Evolutionary conservation across 2,329 filamentous ascomycete species (phyloP).

Genomic region (Ophiosphaerella narmari): DNA sequence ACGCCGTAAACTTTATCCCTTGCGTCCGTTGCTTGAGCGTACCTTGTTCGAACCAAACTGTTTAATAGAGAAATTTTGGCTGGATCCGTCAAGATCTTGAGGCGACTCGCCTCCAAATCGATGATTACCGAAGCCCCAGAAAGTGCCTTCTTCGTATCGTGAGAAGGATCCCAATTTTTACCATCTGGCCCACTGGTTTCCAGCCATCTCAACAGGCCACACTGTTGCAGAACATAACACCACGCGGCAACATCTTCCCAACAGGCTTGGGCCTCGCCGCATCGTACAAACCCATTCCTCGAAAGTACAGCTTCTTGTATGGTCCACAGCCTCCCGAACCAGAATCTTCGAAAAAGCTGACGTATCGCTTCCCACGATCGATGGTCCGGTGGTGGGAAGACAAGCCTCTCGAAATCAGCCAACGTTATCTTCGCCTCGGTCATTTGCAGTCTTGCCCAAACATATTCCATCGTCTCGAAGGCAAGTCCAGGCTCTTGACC

Average conservation of each 20-base stretch:
- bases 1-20: slow-evolving; percentile 36
- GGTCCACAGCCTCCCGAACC: slow-evolving; percentile 31
- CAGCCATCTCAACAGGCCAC: slow-evolving; percentile 12
- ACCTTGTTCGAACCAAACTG: slow-evolving; percentile 24
- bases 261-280: slow-evolving; percentile 15
- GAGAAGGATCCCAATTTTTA: not conserved
- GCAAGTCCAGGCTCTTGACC: slow-evolving; percentile 16
- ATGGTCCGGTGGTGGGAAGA: slow-evolving; percentile 13
- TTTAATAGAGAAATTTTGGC: slow-evolving; percentile 10
- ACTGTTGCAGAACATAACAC: slow-evolving; percentile 14
- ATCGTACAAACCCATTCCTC: slow-evolving; percentile 17
- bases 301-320: slow-evolving; percentile 31
- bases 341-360: slow-evolving; percentile 19
- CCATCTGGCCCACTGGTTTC: not conserved
- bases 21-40: slow-evolving; percentile 23
- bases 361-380: slow-evolving; percentile 19
- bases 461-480: slow-evolving; percentile 19
- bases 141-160: not conserved
- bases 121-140: slow-evolving; percentile 11
- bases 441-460: slow-evolving; percentile 17
- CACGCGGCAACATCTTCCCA: slow-evolving; percentile 30
- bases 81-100: slow-evolving; percentile 1
- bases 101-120: slow-evolving; percentile 17
- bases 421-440: slow-evolving; percentile 14
- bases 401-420: slow-evolving; percentile 21